Evolutionary conservation across 2,329 filamentous ascomycete genomes (phyloP).

Genomic region (Fusarium falciforme): DNA sequence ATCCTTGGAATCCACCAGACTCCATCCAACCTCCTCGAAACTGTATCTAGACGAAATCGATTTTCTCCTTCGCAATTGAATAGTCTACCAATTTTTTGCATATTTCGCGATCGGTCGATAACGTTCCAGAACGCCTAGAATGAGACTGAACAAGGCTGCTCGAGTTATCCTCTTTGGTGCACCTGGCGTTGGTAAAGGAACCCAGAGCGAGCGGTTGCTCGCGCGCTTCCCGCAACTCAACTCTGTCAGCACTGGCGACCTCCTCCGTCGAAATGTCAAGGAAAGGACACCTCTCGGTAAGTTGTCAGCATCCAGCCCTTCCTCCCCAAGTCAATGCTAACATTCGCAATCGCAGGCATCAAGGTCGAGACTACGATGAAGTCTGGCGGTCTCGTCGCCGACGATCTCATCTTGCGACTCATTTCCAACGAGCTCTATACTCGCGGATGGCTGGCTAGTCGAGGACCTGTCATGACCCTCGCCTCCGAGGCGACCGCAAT

Average conservation of each 20-base stretch:
- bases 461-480: conserved; percentile 65
- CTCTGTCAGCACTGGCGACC: conserved; percentile 92
- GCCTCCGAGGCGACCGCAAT: conserved; percentile 55
- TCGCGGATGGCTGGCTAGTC: conserved; percentile 81
- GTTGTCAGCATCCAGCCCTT: conserved; percentile 32
- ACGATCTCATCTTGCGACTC: conserved; percentile 89
- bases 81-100: not conserved
- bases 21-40: not conserved
- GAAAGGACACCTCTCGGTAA: conserved; percentile 85
- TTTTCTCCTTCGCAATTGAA: not conserved
- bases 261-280: conserved; percentile 93
- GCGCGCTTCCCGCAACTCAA: conserved; percentile 88
- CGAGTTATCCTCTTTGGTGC: conserved; percentile 95
- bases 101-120: conserved; percentile 29
- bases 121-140: conserved; percentile 49
- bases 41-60: not conserved
- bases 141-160: conserved; percentile 82
- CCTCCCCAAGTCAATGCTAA: conserved; percentile 7
- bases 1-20: not conserved
- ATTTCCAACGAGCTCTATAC: conserved; percentile 90
- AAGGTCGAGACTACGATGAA: conserved; percentile 92
- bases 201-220: conserved; percentile 90
- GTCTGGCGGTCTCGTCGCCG: conserved; percentile 88
- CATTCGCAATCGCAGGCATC: conserved; percentile 70
- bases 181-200: conserved; percentile 97